Evolutionary conservation across 2,329 filamentous ascomycete species (phyloP), one percentile per base, ranked within the genome.

Genomic region (Fusarium incarnatum): DNA sequence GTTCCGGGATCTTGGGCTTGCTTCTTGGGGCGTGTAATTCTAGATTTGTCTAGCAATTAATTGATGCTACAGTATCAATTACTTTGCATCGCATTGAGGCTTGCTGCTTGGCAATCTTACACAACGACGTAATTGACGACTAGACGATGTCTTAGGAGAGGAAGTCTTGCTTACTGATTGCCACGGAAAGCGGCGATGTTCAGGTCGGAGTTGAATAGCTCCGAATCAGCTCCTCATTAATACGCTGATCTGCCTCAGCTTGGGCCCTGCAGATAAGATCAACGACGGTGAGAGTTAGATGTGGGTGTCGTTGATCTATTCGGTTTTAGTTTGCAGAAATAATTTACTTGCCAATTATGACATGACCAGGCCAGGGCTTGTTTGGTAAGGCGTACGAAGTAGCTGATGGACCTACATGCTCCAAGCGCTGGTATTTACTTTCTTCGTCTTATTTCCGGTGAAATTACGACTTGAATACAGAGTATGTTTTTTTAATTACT

Each of bases 1-100:
- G 67, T 56, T 57, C 66, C 68, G 64, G 65, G 68, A 71, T 71
- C 53, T 71, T 47, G 68, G 68, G 41, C 34, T 46, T 41, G 27
- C 27, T 30, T 7, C 11, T 2, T 40, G 63, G 63, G 61, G 63
- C 47, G 63, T 66, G 63, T 61, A 30, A 6, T 60, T 41, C 61
- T 40, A 40, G 6, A 41, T 15, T 13, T 37, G 10, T 28, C 7
- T 48, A 27, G 56, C 20, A 42, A 7, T 50, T 44, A 7, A 18
- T 15, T 50, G 15, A 66, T 60, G 47, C 27, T 49, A 23, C 63
- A 65, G 60, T 65, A 41, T 55, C 12, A 49, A 48, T 37, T 12
- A n/a, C n/a, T 16, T 18, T 40, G 49, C 6, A 22, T 47, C 20
- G 22, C 16, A 34, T 11, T 12, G 49, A 57, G 46, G 50, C 44